Percentiles rank a stretch among this genome's conserved stretches.
phyloP scores from a whole-genome alignment of 2,329 filamentous ascomycete genomes.

The Apiospora arundinis region DNA sequence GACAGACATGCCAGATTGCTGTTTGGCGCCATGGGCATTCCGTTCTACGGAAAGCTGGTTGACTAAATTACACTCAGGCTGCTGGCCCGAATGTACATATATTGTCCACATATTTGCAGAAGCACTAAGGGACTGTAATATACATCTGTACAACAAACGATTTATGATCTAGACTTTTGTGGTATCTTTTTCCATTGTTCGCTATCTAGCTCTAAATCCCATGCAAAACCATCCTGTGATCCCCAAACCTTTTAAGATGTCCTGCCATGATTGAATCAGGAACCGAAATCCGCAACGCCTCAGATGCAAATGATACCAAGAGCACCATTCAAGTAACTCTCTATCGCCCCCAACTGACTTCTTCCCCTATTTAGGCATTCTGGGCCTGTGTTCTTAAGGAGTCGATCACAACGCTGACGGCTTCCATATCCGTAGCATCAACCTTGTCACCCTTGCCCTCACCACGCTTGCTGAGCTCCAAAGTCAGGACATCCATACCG shows the following conservation, averaged over 20 bases:
- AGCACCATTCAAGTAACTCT: background rate
- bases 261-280: conserved; percentile 15
- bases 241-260: background rate
- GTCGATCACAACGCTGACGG: conserved; percentile 76
- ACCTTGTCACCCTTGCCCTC: conserved; percentile 62
- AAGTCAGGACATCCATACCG: conserved; percentile 72
- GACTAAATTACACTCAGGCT: conserved; percentile 35
- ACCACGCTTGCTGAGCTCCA: conserved; percentile 63
- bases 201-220: conserved; percentile 5
- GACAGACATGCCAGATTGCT: conserved; percentile 85
- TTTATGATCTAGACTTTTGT: conserved; percentile 22
- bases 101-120: conserved; percentile 23
- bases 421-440: conserved; percentile 89
- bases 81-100: conserved; percentile 28
- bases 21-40: conserved; percentile 73
- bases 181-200: conserved; percentile 1
- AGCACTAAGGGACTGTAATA: conserved; percentile 30
- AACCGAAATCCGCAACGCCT: conserved; percentile 26
- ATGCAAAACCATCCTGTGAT: conserved; percentile 3
- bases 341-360: background rate
- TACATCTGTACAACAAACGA: conserved; percentile 33
- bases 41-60: conserved; percentile 78
- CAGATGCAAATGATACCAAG: conserved; percentile 23
- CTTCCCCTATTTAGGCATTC: conserved; percentile 32
- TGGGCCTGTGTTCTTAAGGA: conserved; percentile 64